Base-by-base conservation (phyloP, 805 yeast species). In the Ogataea dorogensis region DNA sequence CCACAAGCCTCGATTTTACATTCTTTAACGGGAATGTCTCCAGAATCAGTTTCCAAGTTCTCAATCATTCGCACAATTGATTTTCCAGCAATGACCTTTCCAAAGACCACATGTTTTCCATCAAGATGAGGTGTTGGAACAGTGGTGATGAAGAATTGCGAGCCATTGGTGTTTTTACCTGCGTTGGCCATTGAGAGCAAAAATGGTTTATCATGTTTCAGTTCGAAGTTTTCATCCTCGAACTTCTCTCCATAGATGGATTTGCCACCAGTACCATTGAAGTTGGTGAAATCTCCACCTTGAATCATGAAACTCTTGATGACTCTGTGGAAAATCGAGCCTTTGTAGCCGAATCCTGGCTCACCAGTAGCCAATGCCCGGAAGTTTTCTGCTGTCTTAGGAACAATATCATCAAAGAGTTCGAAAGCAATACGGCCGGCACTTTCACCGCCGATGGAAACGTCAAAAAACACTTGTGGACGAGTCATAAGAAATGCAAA, bases 171-270 rank as follows among this genome's bases (percentile, higher is more conserved):
- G 60, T 81, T 79, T 41, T 95, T 88, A 12, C 98, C 98, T 4
- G 97, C 86, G 57, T 91, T 91, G 40, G 98, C 98, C 98, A 91
- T 93, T 6, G 95, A 86, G 50, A 91, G 73, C 49, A 93, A 70
- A 61, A 83, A 89, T 36, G 98, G 98, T 53, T 73, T 73, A 46
- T 80, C 87, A 58, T 91, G 98, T 44, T 71, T 75, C 47, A 76
- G 58, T 31, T 70, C 60, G 61, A 93, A 91, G 62, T 82, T 83
- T 62, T 91, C 98, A 59, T 91, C 98, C 55, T 86, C 95, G 50
- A 84, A 84, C 57, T 82, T 82, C 48, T 81, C 89, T 17, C 93
- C 93, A 54, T 84, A 84, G 44, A 84, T 84, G 23, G 86, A 79
- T 57, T 79, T 86, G 36, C 93, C 93, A 27, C 93, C 93, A 9